Evolutionary conservation across 2,329 filamentous ascomycete genomes (phyloP), one percentile per base, ranked within the genome.

Genomic region (Diplodia sapinea): DNA sequence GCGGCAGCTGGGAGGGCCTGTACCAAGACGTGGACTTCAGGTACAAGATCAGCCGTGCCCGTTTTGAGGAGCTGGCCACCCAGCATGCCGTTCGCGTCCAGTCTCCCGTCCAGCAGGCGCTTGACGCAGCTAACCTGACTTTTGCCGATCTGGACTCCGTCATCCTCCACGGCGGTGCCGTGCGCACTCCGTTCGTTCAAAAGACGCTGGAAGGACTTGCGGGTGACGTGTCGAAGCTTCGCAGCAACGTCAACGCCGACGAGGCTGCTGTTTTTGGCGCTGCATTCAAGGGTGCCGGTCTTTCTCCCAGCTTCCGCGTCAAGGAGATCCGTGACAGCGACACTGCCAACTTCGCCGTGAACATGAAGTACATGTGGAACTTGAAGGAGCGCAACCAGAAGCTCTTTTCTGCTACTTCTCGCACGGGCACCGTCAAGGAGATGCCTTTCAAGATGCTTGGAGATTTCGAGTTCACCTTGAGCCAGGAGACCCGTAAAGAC

Each of bases 211-310:
- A 97, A 80, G 87, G 88, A 70, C 80, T 91, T 52, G 86, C 89
- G 62, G 91, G 92, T 47, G 87, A 85, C 20, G 80, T 88, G 8
- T 88, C 91, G 63, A 97, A 96, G 83, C 85, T 99, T 69, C 90
- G 93, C 71, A 91, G 90, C 75, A 99, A 96, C 74, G 95, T 99
- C 76, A 99, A 99, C 81, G 91, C 94, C 12, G 95, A 99, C 74
- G 95, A 99, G 81, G 91, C 95, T 29, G 95, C 95, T 62, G 95
- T 96, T 11, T 96, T 98, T 78, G 95, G 95, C 73, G 94, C 95
- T 66, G 94, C 91, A 33, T 98, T 99, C 85, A 92, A 94, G 76
- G 95, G 92, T 62, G 95, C 95, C 64, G 89, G 92, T 73, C 85
- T 99, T 68, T 97, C 93, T 80, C 93, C 94, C 50, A 94, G 91